These are phyloP conservation scores for Austroboletus novae-zelandiae DNA, from an alignment of 1,284 basidiomycete genomes.

Conservation along the genomic window DNA sequence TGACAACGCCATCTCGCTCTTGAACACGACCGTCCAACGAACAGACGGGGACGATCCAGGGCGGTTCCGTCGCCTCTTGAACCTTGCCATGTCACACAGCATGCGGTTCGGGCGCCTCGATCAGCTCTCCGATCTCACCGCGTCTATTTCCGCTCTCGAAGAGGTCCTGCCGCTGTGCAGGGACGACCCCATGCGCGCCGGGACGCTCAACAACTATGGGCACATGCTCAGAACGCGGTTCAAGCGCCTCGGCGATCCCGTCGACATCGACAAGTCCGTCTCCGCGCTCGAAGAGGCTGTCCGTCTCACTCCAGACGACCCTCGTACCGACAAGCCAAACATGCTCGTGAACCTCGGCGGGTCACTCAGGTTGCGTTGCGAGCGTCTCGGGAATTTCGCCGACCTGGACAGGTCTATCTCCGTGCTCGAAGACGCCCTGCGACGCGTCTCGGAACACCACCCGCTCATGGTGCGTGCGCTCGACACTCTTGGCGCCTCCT, in stretches of 20 bases:
- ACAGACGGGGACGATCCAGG: neutral
- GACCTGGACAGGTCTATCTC: neutral
- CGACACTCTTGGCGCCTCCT: neutral
- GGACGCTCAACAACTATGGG: neutral
- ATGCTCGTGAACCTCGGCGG: neutral
- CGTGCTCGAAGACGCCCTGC: slow-evolving; percentile 1
- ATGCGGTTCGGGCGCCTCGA: neutral
- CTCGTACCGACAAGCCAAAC: neutral
- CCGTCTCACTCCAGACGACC: neutral
- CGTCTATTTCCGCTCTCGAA: neutral
- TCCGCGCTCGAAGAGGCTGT: slow-evolving; percentile 1
- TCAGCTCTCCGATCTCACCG: neutral
- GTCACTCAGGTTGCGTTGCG: neutral
- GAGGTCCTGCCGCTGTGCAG: neutral
- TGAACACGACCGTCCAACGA: neutral
- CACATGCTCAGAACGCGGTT: neutral
- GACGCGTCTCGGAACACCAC: neutral
- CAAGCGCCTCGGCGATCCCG: neutral
- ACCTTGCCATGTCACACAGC: neutral
- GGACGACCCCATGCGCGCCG: too few species aligned
- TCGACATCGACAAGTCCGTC: neutral
- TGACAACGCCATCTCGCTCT: neutral
- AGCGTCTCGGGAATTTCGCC: neutral
- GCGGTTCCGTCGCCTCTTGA: neutral
- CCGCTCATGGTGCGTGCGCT: neutral